Evolutionary conservation across 805 yeast genomes (phyloP), one percentile per base, ranked within the genome.

Genomic region (Saturnispora zaruensis): DNA sequence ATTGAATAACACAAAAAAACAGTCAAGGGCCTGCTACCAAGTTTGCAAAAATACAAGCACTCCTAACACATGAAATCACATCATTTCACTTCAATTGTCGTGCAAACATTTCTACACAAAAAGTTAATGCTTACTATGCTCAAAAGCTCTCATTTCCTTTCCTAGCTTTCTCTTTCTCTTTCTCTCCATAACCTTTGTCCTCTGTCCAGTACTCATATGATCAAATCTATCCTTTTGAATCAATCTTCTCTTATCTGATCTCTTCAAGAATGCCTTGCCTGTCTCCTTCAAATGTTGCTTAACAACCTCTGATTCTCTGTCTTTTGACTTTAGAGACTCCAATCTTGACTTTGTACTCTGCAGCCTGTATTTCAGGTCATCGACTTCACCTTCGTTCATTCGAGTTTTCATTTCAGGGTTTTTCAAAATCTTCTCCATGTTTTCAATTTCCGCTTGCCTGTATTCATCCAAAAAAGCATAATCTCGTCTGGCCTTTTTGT

Each of bases 401-500:
- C 63, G 69, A 52, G 55, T 71, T 66, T 54, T 61, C 52, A 57
- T 70, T 66, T 65, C 78, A 57, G 67, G 74, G 69, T 84, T 83
- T 49, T 76, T 78, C 34, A 87, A 65, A 41, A 82, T 64, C 18
- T 63, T 55, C 45, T 78, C 72, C 71, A 91, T 73, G 41, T 81
- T 78, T 2, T 66, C 56, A 36, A 93, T 73, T 63, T 93, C 99
- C 7, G 72, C 65, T 55, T 82, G 73, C 64, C 98, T 76, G 64
- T 93, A 93, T 37, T 84, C 89, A 65, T 89, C 96, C 51, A 93
- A 68, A 62, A 93, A 93, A 41, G 79, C 76, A 68, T 93, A 93
- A 60, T 91, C 82, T 59, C 80, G 78, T 53, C 97, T 73, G 16
- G 86, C 77, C 51, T 74, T 72, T 30, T 72, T 69, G 51, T 77